These are phyloP conservation scores for Hypoxylon sp. DNA, from an alignment of 2,329 filamentous ascomycete genomes.

Conservation along the genomic window DNA sequence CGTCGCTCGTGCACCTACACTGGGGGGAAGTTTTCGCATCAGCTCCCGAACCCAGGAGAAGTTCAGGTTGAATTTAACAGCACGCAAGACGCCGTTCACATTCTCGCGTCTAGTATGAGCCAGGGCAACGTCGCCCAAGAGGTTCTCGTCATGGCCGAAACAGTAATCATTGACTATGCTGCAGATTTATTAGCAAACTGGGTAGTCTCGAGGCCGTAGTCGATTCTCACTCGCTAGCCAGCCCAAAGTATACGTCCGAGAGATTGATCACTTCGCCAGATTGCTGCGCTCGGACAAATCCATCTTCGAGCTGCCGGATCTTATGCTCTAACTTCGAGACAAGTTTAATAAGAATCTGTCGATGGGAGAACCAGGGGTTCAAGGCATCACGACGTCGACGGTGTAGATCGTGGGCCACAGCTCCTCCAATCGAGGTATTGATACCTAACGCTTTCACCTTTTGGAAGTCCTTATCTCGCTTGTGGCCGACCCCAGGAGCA, in stretches of 20 bases:
- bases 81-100: slow-evolving; percentile 41
- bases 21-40: slow-evolving; percentile 37
- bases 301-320: slow-evolving; percentile 32
- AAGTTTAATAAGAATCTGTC: slow-evolving; percentile 40
- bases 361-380: slow-evolving; percentile 46
- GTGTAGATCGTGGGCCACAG: slow-evolving; percentile 36
- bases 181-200: neutral
- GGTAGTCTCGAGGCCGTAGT: neutral
- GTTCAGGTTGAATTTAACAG: slow-evolving; percentile 46
- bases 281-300: slow-evolving; percentile 7
- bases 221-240: slow-evolving; percentile 42
- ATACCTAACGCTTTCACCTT: slow-evolving; percentile 17
- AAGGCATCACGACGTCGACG: slow-evolving; percentile 44
- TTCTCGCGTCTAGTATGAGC: slow-evolving; percentile 42
- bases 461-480: slow-evolving; percentile 17
- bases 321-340: slow-evolving; percentile 42
- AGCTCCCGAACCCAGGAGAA: slow-evolving; percentile 44
- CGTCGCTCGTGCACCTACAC: slow-evolving; percentile 3
- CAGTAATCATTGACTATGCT: slow-evolving; percentile 45
- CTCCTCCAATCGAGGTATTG: slow-evolving; percentile 23
- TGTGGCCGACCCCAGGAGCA: slow-evolving; percentile 16
- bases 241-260: slow-evolving; percentile 45
- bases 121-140: slow-evolving; percentile 38
- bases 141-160: slow-evolving; percentile 42
- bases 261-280: slow-evolving; percentile 36